Base-by-base conservation (phyloP, 352 stramenopile genomes). In the Heterotrichella gracilis region DNA sequence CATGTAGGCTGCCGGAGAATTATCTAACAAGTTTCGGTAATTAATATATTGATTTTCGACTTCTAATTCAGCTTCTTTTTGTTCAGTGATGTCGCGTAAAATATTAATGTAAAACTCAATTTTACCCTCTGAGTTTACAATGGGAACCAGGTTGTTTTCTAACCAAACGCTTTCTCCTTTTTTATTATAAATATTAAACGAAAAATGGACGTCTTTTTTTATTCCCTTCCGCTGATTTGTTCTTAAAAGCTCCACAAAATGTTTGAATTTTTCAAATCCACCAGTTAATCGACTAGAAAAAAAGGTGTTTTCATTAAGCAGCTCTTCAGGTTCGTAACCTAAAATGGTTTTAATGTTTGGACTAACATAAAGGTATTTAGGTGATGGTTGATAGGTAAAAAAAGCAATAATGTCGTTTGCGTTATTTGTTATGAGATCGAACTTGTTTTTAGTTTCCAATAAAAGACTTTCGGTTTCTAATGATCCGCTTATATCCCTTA, bases 31-130 rank as follows among this genome's bases (percentile, higher is more conserved):
- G n/a, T 53, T 53, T n/a, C n/a, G 32, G n/a, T 53, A 53, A n/a
- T 53, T 53, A n/a, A 53, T 53, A 53, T 53, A 53, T 53, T 53
- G 32, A n/a, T 53, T 53, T n/a, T 53, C 9, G 32, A 53, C n/a
- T n/a, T 53, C 32, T 17, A 53, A 17, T n/a, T 53, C 9, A 9
- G 9, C n/a, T 53, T 53, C 32, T n/a, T n/a, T 53, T 53, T 53
- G 32, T 53, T 53, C 32, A n/a, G 32, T 53, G 9, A 53, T n/a
- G n/a, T 53, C 32, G 32, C 32, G 32, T n/a, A 53, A 53, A n/a
- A 53, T 53, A n/a, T 53, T 53, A 17, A 53, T 9, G 32, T 17
- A 53, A 53, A 53, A 53, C 9, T n/a, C n/a, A 9, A 53, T n/a
- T 53, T 53, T 53, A n/a, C 32, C 32, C 32, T n/a, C n/a, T 9